Base-by-base conservation (phyloP, 495 filamentous ascomycete species). In the Hypoxylon perforatum region DNA sequence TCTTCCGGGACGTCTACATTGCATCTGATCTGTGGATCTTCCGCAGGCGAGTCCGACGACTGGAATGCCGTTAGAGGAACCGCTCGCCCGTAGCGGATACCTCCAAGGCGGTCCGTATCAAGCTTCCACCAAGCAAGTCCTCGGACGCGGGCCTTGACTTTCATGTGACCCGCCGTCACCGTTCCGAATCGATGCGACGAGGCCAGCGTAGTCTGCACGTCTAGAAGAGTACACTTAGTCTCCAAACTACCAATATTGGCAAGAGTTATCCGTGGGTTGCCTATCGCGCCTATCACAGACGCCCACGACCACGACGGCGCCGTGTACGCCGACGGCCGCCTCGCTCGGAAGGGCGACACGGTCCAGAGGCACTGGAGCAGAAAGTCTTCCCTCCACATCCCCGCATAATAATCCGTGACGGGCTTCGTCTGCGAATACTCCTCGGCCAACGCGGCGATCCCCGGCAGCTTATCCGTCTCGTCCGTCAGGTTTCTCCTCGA, bases 51-150 rank as follows among this genome's bases (percentile, higher is more conserved):
- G 35, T 11, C 9, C 3, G 35, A 38, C 4, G 9, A 38, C 12
- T 38, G 8, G 35, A 38, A 38, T 11, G 14, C 35, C 3, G 8
- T 38, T 11, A 38, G 35, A 11, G 35, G 35, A 2, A 11, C 35
- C 9, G 35, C 35, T 38, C 14, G 8, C 9, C 35, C 35, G 35
- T 38, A 38, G 9, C 35, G 14, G 14, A 38, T 11, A 11, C 14
- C 10, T 2, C 35, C 35, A n/a, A 38, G 10, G 2, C 35, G 8
- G 35, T 38, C 35, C 14, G 35, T 38, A 38, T 38, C 35, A 3
- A 38, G 35, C 35, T 38, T 38, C 35, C 35, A 38, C 35, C 35
- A 38, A 38, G 35, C 35, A 38, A 38, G 35, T 38, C 35, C 35
- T 38, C 35, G 35, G 12, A 38, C 35, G 10, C 35, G 8, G 14